Evolutionary conservation across 352 stramenopile species (phyloP).

Genomic region (Globisporangium radiosum): DNA sequence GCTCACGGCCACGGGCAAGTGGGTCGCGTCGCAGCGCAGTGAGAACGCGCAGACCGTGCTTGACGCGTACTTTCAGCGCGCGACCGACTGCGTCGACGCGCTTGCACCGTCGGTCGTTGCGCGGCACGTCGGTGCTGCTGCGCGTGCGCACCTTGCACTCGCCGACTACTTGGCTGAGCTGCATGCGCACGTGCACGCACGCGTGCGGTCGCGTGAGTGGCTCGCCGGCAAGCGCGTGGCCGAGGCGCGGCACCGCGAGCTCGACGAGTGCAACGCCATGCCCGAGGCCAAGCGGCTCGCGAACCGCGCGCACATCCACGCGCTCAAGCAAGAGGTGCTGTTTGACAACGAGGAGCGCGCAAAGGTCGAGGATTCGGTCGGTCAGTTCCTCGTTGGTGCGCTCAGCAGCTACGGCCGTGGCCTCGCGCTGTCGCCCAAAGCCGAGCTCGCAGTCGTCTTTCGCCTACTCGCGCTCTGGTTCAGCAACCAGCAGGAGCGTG

Average conservation of each 20-base stretch:
- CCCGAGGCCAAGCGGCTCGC: conserved; percentile 40
- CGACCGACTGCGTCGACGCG: conserved; percentile 50
- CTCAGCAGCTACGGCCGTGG: conserved; percentile 84
- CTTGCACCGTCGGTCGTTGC: conserved; percentile 30
- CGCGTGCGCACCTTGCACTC: conserved; percentile 81
- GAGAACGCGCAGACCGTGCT: conserved; percentile 90
- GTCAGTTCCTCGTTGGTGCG: conserved; percentile 83
- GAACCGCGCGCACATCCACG: conserved; percentile 65
- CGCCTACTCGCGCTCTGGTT: conserved; percentile 94
- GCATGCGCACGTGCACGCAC: conserved; percentile 82
- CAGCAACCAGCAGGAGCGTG: conserved; percentile 66
- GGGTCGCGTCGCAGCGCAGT: conserved; percentile 90
- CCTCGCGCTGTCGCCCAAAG: conserved; percentile 40
- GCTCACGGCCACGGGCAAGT: conserved; percentile 84
- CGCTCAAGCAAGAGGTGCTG: conserved; percentile 79
- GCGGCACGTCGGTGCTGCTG: conserved; percentile 39
- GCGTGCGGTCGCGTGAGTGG: conserved; percentile 88
- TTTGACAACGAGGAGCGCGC: conserved; percentile 86
- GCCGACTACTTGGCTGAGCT: conserved; percentile 90
- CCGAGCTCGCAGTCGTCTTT: conserved; percentile 90
- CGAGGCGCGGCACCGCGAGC: conserved; percentile 54
- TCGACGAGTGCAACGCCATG: conserved; percentile 61
- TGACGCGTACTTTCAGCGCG: conserved; percentile 87
- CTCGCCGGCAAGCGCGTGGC: conserved; percentile 73
- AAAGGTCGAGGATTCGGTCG: conserved; percentile 79